Evolutionary conservation across 75 land plant genomes (phyloP), one percentile per base, ranked within the genome.

Genomic region (Pseudotsuga menziesii): DNA sequence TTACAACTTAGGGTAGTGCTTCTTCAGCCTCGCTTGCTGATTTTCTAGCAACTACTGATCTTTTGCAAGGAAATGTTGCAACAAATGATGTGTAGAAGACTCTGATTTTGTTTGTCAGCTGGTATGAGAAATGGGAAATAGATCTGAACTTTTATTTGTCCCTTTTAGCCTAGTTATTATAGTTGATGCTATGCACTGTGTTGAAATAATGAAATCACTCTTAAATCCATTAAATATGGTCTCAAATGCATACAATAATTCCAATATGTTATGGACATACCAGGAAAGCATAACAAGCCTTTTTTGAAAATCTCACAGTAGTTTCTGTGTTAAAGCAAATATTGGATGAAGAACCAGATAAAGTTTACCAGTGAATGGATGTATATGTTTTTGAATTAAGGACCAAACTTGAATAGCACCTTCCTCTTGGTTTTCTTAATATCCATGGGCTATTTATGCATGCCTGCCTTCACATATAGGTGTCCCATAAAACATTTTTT

Each of bases 1-100:
- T 78, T 61, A 61, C 82, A 67, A 79, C 82, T 48, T 48, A 58
- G 32, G 44, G 77, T 52, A 79, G 82, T 26, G 79, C 82, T 36
- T 63, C 12, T 20, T 56, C 39, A 3, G 58, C 58, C 35, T 12
- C 23, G 55, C 73, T 29, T 26, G 77, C 79, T 32, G 82, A 80
- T 62, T 80, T 80, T 62, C 58, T 35, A 32, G 74, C 56, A 29
- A 80, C 77, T 67, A 59, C 77, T 48, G 62, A 70, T 80, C 41
- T 80, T 64, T 60, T 77, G 15, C 56, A 78, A 5, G 59, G 54
- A 58, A 80, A 80, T 79, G 41, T 25, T 64, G 52, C 57, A 4
- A 80, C 79, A 26, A 80, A 67, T 59, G 16, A 61, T 5, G 15
- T 58, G 80, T 26, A 67, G n/a, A 70, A 66, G 58, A 79, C 70